Conservation (phyloP, 495 filamentous ascomycete genomes). For the Xylaria curta region DNA sequence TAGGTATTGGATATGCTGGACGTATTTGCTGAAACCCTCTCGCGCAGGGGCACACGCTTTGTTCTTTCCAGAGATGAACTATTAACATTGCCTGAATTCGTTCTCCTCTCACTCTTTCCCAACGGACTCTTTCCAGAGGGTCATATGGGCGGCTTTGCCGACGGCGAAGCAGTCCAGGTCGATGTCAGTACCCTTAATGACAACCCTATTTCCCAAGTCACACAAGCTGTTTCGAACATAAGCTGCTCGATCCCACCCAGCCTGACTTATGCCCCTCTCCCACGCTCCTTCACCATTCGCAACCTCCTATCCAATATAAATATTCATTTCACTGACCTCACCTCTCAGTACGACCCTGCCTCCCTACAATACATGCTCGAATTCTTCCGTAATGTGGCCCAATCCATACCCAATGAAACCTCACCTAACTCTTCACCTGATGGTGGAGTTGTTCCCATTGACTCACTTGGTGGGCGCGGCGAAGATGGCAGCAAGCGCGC, state of each 20-base stretch:
- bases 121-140: conserved; percentile 98
- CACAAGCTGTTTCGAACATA: conserved; percentile 29
- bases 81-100: conserved; percentile 94
- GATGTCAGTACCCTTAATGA: conserved; percentile 72
- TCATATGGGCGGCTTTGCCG: conserved; percentile 87
- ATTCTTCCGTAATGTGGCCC: conserved; percentile 95
- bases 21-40: conserved; percentile 39
- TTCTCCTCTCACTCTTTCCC: conserved; percentile 96
- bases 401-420: conserved; percentile 81
- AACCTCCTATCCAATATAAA: conserved; percentile 54
- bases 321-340: conserved; percentile 64
- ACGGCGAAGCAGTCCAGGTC: conserved; percentile 93
- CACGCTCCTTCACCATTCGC: conserved; percentile 39
- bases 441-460: conserved; percentile 67
- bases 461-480: conserved; percentile 47
- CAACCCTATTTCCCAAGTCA: conserved; percentile 32
- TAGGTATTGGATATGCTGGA: conserved; percentile 1
- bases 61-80: conserved; percentile 93
- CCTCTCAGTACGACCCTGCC: conserved; percentile 87
- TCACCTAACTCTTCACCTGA: conserved; percentile 68
- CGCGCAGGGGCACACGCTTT: conserved; percentile 83
- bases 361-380: conserved; percentile 99
- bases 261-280: conserved; percentile 33
- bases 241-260: conserved; percentile 31
- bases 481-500: conserved; percentile 72